A percentile compares a stretch with the other conserved stretches of the same genome.
Evolutionary conservation across 2,329 filamentous ascomycete genomes (phyloP).

Genomic region (Aspergillus awamori): DNA sequence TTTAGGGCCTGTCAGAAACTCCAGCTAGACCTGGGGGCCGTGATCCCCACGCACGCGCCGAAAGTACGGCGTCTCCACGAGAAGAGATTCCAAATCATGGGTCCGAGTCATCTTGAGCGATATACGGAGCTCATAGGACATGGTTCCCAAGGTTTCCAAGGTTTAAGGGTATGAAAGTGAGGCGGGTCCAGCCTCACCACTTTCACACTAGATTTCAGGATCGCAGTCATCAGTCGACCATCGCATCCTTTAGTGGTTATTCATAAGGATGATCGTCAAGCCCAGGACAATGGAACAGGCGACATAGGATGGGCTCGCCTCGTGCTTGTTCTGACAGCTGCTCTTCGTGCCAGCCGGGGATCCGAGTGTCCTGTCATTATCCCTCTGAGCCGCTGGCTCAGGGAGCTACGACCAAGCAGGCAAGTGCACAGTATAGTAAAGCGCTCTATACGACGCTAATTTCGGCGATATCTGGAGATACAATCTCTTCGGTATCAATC

Average conservation of each 20-base stretch:
- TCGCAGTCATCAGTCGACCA: neutral
- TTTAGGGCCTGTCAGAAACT: neutral
- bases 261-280: neutral
- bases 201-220: neutral
- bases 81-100: slow-evolving; percentile 5
- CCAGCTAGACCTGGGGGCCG: neutral
- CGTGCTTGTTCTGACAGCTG: slow-evolving; percentile 3
- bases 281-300: neutral
- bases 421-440: neutral
- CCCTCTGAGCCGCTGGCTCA: neutral
- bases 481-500: neutral
- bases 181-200: slow-evolving; percentile 12
- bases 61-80: neutral
- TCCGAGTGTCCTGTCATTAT: slow-evolving; percentile 6
- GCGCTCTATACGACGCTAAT: neutral
- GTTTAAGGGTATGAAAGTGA: slow-evolving; percentile 9
- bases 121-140: neutral
- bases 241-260: neutral
- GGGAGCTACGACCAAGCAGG: neutral
- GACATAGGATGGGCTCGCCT: slow-evolving; percentile 1
- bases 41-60: neutral
- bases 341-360: slow-evolving; percentile 3
- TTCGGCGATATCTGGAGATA: slow-evolving; percentile 4
- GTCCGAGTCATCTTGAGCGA: neutral
- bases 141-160: neutral